Evolutionary conservation across 345 rosid species (phyloP), one percentile per base, ranked within the genome.

Genomic region (Diplotaxis tenuifolia): DNA sequence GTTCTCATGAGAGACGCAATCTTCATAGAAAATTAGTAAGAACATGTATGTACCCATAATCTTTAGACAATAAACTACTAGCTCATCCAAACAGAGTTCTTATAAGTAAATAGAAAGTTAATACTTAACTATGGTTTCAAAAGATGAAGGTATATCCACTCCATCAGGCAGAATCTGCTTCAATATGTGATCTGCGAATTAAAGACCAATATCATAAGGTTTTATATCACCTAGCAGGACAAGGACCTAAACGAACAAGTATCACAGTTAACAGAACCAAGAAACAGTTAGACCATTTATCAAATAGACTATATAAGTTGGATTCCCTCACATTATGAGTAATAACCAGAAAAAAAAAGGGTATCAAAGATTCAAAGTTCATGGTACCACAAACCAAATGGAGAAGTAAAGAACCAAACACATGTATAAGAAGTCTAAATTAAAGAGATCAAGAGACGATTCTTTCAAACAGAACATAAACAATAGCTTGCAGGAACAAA

Each of bases 121-220:
- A 81, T 76, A 89, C 93, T 85, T 82, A 89, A 84, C 97, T 84
- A 94, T 87, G 61, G 98, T 94, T 84, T 94, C 96, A 56, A 95
- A 92, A 32, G 97, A 95, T 53, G 99, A 86, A 70, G 98, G 98
- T 31, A 92, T 87, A 79, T 92, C 97, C 38, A 88, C 86, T 71
- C 96, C 96, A 55, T 82, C 81, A 50, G 98, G 98, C 66, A 91
- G 88, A 76, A 91, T 84, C 81, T 89, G 90, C 93, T 87, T 89
- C 84, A 94, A 56, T 66, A 95, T 74, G 52, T 95, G 89, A 83
- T 95, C 99, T 95, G 84, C 65, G 69, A 80, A 38, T 5, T 18
- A 4, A 18, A 63, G 18, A 70, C 55, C 5, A 1, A 27, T 20
- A 27, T 64, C 64, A 82, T 65, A 60, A 62, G 72, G 67, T 54